Percentiles rank a stretch among this genome's conserved stretches.
Conservation (phyloP, 805 yeast genomes). For the Metschnikowia reukaufii region DNA sequence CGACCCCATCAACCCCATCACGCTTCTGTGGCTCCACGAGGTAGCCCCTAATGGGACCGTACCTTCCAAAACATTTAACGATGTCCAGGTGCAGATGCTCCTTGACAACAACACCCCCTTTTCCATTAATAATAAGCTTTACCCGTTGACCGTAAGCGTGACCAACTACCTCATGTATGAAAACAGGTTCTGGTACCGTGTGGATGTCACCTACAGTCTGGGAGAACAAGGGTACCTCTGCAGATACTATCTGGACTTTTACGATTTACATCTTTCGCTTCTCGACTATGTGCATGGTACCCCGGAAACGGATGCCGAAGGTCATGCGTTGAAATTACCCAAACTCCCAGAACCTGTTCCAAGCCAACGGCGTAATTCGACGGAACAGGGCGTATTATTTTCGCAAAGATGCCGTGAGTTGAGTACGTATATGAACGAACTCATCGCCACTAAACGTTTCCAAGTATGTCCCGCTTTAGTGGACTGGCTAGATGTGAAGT, state of each 20-base stretch:
- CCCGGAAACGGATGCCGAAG: neutral
- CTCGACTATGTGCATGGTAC: conserved; percentile 17
- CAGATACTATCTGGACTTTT: conserved; percentile 53
- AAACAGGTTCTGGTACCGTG: conserved; percentile 52
- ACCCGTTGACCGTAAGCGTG: conserved; percentile 38
- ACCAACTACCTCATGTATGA: conserved; percentile 40
- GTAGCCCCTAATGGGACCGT: conserved; percentile 6
- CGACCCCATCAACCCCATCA: conserved; percentile 39
- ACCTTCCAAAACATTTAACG: conserved; percentile 23
- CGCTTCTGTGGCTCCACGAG: conserved; percentile 36
- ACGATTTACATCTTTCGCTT: conserved; percentile 42
- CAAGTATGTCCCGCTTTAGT: conserved; percentile 28
- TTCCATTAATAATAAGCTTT: conserved; percentile 32
- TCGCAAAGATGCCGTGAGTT: conserved; percentile 40
- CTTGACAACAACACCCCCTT: conserved; percentile 21
- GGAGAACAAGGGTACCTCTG: conserved; percentile 41
- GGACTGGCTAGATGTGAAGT: conserved; percentile 29
- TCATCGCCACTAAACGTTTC: conserved; percentile 31
- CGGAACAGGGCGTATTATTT: conserved; percentile 17
- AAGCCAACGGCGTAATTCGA: conserved; percentile 22
- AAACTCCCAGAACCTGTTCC: conserved; percentile 50
- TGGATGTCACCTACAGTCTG: conserved; percentile 40
- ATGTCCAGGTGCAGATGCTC: conserved; percentile 27
- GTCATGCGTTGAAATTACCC: conserved; percentile 29
- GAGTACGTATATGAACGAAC: conserved; percentile 38